A percentile compares a stretch with the other conserved stretches of the same genome.
phyloP scores from a whole-genome alignment of 768 basidiomycete genomes.

The Amanita pallidorosea region DNA sequence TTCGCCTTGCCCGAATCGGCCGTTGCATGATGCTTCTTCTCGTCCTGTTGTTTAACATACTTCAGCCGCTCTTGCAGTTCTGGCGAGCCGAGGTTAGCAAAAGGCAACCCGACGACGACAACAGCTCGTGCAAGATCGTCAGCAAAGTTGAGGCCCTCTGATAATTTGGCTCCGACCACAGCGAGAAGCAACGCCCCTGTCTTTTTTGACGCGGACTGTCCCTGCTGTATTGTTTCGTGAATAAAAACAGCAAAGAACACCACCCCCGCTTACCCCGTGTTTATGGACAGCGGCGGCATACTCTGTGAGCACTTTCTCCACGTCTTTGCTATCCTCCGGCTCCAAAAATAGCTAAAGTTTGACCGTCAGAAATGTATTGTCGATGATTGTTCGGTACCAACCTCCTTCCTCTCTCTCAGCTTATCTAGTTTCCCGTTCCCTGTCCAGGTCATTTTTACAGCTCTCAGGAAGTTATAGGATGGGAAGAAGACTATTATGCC shows the following conservation, averaged over 20 bases:
- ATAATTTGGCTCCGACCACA: conserved; percentile 95
- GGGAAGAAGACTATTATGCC: conserved; percentile 94
- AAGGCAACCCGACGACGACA: conserved; percentile 83
- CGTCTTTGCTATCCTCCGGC: conserved; percentile 59
- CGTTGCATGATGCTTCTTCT: conserved; percentile 25
- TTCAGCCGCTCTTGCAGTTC: conserved; percentile 89
- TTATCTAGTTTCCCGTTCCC: conserved; percentile 50
- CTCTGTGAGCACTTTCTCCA: conserved; percentile 65
- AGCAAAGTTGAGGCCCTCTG: conserved; percentile 77
- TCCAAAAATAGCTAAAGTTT: conserved; percentile 73
- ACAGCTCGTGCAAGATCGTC: conserved; percentile 81
- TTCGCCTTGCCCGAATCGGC: conserved; percentile 22
- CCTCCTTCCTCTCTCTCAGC: conserved; percentile 66
- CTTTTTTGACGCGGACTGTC: conserved; percentile 18
- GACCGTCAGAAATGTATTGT: background rate
- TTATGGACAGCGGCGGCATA: conserved; percentile 41
- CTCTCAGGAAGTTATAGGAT: conserved; percentile 75
- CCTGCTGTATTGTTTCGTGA: conserved; percentile 1
- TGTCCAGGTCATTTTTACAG: conserved; percentile 57
- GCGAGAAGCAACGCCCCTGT: conserved; percentile 81
- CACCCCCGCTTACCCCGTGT: background rate
- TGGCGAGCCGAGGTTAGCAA: conserved; percentile 82
- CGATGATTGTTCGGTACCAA: conserved; percentile 11
- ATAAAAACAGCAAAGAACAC: background rate
- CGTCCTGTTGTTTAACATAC: conserved; percentile 63